These are phyloP conservation scores for Epichloe festucae DNA, from an alignment of 2,329 filamentous ascomycete genomes.

Conservation along the genomic window DNA sequence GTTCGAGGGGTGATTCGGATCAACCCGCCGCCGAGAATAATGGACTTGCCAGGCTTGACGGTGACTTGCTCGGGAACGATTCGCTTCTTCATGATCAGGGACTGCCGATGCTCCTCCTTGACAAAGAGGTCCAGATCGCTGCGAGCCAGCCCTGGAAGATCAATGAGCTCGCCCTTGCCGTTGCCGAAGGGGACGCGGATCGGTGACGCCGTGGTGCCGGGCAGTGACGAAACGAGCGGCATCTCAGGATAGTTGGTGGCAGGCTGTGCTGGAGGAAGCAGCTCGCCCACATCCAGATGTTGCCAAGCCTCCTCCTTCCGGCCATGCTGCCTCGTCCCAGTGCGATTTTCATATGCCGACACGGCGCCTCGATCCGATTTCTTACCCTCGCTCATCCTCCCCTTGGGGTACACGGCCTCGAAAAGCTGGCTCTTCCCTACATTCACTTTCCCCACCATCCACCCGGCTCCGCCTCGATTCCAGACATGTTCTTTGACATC, in stretches of 20 bases:
- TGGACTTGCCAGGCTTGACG: conserved; percentile 63
- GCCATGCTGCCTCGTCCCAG: conserved; percentile 3
- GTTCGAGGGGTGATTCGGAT: conserved; percentile 69
- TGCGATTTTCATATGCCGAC: conserved; percentile 8
- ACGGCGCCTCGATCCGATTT: conserved; percentile 6
- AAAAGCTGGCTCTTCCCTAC: conserved; percentile 94
- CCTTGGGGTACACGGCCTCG: conserved; percentile 74
- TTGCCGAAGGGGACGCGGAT: conserved; percentile 85
- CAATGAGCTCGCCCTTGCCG: conserved; percentile 80
- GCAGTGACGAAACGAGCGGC: conserved; percentile 73
- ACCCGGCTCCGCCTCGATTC: conserved; percentile 70
- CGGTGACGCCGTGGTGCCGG: conserved; percentile 88
- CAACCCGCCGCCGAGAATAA: conserved; percentile 67
- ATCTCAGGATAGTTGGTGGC: conserved; percentile 70
- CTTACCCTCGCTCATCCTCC: conserved; percentile 31
- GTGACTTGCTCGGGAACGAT: conserved; percentile 59
- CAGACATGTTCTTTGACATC: conserved; percentile 77
- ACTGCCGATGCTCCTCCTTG: conserved; percentile 46
- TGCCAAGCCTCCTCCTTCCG: conserved; percentile 7
- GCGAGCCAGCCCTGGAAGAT: conserved; percentile 75
- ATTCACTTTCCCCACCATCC: conserved; percentile 97
- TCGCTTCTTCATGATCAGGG: conserved; percentile 67
- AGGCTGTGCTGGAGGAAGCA: conserved; percentile 64
- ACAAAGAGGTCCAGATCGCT: conserved; percentile 62
- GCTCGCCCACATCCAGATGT: conserved; percentile 29